Conservation (phyloP, 2,329 filamentous ascomycete genomes). For the Parasarocladium wereldwijsianum region DNA sequence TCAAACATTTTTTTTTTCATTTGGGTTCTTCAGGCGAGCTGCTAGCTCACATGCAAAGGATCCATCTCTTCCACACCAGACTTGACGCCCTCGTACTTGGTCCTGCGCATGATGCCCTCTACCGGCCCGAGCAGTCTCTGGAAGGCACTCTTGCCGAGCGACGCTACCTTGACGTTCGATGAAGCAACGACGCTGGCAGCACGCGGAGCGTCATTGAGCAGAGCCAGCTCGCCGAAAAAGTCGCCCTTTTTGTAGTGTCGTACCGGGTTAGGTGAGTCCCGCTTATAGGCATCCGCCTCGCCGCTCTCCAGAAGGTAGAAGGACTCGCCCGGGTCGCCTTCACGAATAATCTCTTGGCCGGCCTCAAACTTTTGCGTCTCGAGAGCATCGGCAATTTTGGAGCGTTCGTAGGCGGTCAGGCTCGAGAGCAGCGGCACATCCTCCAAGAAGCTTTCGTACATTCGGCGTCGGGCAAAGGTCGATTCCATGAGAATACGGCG, state of each 20-base stretch:
- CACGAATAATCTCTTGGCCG: constrained; percentile 72
- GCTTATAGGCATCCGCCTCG: constrained; percentile 74
- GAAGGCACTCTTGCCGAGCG: constrained; percentile 85
- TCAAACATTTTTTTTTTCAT: too few species aligned
- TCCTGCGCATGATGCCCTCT: constrained; percentile 85
- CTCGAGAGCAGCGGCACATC: constrained; percentile 76
- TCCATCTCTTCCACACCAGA: constrained; percentile 53
- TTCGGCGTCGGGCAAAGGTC: constrained; percentile 84
- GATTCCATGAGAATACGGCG: constrained; percentile 97
- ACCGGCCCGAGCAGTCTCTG: constrained; percentile 85
- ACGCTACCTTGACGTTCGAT: constrained; percentile 85
- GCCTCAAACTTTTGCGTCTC: constrained; percentile 77
- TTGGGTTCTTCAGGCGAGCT: too few species aligned
- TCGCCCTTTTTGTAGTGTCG: constrained; percentile 81
- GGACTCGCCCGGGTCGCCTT: constrained; percentile 80
- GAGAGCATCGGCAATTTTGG: constrained; percentile 92
- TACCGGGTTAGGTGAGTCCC: constrained; percentile 53
- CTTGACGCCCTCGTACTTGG: constrained; percentile 44
- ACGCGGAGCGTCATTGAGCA: constrained; percentile 85
- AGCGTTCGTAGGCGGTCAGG: constrained; percentile 82
- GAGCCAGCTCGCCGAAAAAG: constrained; percentile 90
- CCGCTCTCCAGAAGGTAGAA: constrained; percentile 87
- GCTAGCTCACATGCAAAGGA: constrained; percentile 48
- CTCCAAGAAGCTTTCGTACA: constrained; percentile 95
- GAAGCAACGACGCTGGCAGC: constrained; percentile 76